Evolutionary conservation across 139 green algal species (phyloP).

Genomic region (Chlorella sorokiniana): DNA sequence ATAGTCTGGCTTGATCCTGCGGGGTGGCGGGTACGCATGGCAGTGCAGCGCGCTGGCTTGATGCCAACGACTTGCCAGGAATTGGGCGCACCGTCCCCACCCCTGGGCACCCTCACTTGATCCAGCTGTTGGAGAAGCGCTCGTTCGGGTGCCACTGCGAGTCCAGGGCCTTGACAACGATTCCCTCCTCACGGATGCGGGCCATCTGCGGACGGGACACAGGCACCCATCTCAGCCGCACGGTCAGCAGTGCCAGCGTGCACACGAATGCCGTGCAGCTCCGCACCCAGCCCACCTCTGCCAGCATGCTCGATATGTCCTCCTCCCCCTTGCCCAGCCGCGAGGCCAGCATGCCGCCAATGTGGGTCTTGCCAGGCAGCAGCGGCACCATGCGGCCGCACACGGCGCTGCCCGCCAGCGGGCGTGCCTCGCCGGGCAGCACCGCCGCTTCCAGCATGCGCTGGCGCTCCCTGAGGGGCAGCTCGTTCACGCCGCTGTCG

Average conservation of each 20-base stretch:
- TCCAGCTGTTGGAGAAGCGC: conserved; percentile 54
- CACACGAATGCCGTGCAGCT: no score
- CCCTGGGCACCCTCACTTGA: conserved; percentile 49
- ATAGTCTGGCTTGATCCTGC: conserved; percentile 70
- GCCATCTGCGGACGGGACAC: neutral
- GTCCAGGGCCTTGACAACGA: conserved; percentile 82
- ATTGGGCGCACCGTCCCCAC: neutral
- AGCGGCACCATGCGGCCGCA: conserved; percentile 50
- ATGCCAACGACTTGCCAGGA: neutral
- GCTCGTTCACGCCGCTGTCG: conserved; percentile 36
- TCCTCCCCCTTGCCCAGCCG: conserved; percentile 15
- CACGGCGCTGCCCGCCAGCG: conserved; percentile 25
- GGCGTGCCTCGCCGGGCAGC: neutral
- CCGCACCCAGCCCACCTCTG: conserved; percentile 42
- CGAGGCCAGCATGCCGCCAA: conserved; percentile 12
- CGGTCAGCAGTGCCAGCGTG: no score
- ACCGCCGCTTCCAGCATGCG: conserved; percentile 53
- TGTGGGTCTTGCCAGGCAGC: conserved; percentile 45
- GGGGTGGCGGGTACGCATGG: no score
- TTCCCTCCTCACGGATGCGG: conserved; percentile 76
- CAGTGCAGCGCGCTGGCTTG: neutral
- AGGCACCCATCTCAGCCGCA: no score
- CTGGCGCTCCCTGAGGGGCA: conserved; percentile 62
- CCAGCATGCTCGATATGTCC: conserved; percentile 59
- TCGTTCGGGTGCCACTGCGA: conserved; percentile 77